Conservation (phyloP, 1,284 basidiomycete species). For the Malassezia yamatoensis region DNA sequence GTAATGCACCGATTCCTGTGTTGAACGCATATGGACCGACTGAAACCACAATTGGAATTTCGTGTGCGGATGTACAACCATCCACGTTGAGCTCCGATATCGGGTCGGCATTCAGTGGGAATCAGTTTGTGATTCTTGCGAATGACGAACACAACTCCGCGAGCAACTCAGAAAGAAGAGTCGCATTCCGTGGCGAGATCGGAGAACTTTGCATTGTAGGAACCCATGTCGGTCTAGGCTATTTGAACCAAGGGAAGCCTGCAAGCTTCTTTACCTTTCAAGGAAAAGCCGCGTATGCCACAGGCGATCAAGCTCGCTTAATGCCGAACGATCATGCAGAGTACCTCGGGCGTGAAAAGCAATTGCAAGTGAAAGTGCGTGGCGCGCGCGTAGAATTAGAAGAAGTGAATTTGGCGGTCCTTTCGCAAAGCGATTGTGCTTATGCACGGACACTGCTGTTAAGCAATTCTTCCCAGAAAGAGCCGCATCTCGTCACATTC, state of each 20-base stretch:
- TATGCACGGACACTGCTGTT: conserved; percentile 23
- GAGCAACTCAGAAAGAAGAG: conserved; percentile 3
- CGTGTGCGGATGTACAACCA: conserved; percentile 28
- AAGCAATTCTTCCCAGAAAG: conserved; percentile 19
- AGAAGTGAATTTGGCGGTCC: conserved; percentile 32
- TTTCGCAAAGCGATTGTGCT: neutral
- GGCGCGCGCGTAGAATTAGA: conserved; percentile 41
- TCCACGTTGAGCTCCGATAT: conserved; percentile 24
- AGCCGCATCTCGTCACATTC: conserved; percentile 29
- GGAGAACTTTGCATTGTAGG: conserved; percentile 42
- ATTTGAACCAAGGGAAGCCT: conserved; percentile 19
- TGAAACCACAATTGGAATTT: conserved; percentile 42
- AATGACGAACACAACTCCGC: conserved; percentile 10
- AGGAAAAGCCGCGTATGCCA: conserved; percentile 27
- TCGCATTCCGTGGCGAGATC: conserved; percentile 28
- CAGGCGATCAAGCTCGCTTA: conserved; percentile 38
- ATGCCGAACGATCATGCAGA: conserved; percentile 27
- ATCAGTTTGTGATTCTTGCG: conserved; percentile 28
- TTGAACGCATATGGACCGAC: conserved; percentile 45
- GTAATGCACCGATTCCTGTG: conserved; percentile 21
- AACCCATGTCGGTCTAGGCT: conserved; percentile 34
- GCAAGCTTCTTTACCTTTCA: conserved; percentile 24
- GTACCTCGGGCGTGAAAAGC: conserved; percentile 37
- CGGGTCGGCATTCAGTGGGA: conserved; percentile 36
- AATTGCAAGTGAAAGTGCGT: conserved; percentile 40